Evolutionary conservation across 2,329 filamentous ascomycete species (phyloP).

Genomic region (Cytospora mali): DNA sequence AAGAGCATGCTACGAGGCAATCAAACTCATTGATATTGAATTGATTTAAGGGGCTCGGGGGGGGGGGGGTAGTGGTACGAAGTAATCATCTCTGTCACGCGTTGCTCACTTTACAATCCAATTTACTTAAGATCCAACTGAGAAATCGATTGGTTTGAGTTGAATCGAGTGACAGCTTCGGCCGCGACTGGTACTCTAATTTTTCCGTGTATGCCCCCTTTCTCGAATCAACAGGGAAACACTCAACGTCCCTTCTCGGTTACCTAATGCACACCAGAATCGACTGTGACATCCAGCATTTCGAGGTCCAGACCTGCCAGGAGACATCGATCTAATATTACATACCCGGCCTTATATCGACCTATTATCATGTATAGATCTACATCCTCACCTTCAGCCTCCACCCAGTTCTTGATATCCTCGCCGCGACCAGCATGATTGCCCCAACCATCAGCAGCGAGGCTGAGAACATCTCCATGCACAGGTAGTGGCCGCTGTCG

Average conservation of each 20-base stretch:
- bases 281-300: background rate
- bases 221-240: background rate
- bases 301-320: background rate
- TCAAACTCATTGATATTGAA: too few relatives aligned
- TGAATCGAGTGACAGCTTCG: too few relatives aligned
- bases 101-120: too few relatives aligned
- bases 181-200: too few relatives aligned
- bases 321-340: background rate
- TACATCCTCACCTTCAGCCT: constrained; percentile 41
- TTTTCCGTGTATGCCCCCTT: background rate
- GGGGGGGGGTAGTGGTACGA: too few relatives aligned
- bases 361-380: background rate
- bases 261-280: background rate
- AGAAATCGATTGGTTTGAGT: too few relatives aligned
- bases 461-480: constrained; percentile 53
- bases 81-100: too few relatives aligned
- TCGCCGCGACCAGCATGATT: constrained; percentile 43
- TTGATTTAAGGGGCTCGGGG: too few relatives aligned
- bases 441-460: constrained; percentile 45
- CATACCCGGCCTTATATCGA: background rate
- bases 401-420: constrained; percentile 45
- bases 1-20: too few relatives aligned
- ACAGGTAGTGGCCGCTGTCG: constrained; percentile 44
- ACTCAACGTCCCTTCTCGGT: background rate
- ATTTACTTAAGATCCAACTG: too few relatives aligned